phyloP scores from a whole-genome alignment of 139 green algal species.

The Penium margaritaceum region DNA sequence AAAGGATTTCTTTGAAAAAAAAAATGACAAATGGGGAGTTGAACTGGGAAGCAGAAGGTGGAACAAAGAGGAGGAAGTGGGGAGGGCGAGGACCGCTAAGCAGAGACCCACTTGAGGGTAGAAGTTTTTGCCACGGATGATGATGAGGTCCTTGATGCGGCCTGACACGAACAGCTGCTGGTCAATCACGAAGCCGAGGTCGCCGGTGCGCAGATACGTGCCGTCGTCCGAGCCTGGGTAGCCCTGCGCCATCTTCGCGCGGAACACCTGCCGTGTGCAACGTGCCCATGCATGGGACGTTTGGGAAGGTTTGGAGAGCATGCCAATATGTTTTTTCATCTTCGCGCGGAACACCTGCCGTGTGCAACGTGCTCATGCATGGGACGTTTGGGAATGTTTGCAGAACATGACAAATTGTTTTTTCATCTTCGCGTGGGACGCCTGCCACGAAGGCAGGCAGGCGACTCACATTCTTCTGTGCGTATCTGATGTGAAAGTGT shows the following conservation, averaged over 20 bases:
- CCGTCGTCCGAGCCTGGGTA: background rate
- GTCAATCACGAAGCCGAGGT: slow-evolving; percentile 23
- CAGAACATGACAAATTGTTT: background rate
- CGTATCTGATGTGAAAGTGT: no score
- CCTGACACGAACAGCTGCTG: slow-evolving; percentile 29
- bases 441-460: background rate
- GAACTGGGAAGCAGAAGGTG: background rate
- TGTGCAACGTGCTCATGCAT: background rate
- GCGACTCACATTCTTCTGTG: no score
- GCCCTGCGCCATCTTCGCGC: background rate
- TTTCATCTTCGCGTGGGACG: background rate
- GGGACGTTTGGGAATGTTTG: background rate
- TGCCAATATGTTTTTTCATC: background rate
- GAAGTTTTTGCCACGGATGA: slow-evolving; percentile 36
- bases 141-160: slow-evolving; percentile 43
- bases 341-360: background rate
- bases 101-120: slow-evolving; percentile 24
- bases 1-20: no score
- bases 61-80: background rate
- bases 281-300: no score
- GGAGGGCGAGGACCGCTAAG: background rate
- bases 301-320: no score
- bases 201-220: slow-evolving; percentile 28
- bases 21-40: background rate
- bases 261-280: slow-evolving; percentile 4